phyloP scores from a whole-genome alignment of 2,329 filamentous ascomycete species.

The Phialophora expanda region DNA sequence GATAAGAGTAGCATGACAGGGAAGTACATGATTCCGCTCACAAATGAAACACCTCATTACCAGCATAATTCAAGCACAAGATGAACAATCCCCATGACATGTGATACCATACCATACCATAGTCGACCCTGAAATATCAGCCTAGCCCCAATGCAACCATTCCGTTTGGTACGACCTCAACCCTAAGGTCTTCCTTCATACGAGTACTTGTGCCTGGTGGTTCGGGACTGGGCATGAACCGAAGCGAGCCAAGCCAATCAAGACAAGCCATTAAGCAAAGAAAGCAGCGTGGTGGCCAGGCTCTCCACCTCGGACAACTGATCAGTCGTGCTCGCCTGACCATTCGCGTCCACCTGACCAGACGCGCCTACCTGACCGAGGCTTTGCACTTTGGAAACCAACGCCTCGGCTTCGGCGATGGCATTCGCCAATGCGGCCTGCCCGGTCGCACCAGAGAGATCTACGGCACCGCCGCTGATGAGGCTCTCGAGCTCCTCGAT shows the following conservation, averaged over 20 bases:
- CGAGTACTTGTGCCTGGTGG: background rate
- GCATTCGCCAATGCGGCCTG: conserved; percentile 4
- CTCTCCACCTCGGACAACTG: conserved; percentile 8
- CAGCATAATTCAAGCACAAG: background rate
- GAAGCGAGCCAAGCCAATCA: background rate
- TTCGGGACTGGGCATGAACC: background rate
- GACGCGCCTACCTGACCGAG: too few relatives aligned
- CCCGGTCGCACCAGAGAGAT: background rate
- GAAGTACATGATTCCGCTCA: background rate
- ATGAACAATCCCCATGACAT: background rate
- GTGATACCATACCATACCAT: background rate
- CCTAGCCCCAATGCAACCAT: too few relatives aligned
- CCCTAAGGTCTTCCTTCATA: background rate
- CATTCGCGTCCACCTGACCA: too few relatives aligned
- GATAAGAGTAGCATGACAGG: background rate
- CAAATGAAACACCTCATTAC: background rate
- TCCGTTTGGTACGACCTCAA: background rate
- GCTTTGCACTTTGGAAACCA: conserved; percentile 12
- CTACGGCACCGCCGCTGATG: conserved; percentile 11
- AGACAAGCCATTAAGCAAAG: conserved; percentile 10
- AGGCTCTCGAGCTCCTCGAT: conserved; percentile 16
- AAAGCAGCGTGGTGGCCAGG: conserved; percentile 18
- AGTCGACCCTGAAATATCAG: too few relatives aligned
- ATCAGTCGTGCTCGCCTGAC: background rate
- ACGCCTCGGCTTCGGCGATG: conserved; percentile 19